Evolutionary conservation across 73 alveolate genomes (phyloP).

Genomic region (Tetrahymena thermophila): DNA sequence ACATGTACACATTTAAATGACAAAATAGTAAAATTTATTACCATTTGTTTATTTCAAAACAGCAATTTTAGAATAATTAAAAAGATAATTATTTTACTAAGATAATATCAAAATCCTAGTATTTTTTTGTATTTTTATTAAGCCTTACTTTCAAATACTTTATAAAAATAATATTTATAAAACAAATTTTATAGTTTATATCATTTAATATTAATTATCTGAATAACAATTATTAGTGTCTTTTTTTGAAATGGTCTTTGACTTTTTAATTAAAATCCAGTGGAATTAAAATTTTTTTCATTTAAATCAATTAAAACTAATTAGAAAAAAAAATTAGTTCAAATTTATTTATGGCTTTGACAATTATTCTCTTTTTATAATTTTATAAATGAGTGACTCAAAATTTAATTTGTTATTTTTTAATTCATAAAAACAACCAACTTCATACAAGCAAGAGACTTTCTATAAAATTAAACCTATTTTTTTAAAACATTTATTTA

Average conservation of each 20-base stretch:
- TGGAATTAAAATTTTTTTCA: too few species aligned
- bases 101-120: too few species aligned
- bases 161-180: too few species aligned
- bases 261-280: too few species aligned
- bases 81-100: neutral
- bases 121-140: too few species aligned
- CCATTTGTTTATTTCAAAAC: neutral
- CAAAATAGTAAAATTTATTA: neutral
- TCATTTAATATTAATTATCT: too few species aligned
- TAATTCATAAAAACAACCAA: neutral
- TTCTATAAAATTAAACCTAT: neutral
- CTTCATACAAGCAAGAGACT: neutral
- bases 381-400: neutral
- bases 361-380: neutral
- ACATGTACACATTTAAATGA: neutral
- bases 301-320: too few species aligned
- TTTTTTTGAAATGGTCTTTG: too few species aligned
- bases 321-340: too few species aligned
- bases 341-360: neutral
- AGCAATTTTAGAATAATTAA: too few species aligned
- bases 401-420: neutral
- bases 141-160: neutral
- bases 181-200: too few species aligned
- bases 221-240: too few species aligned
- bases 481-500: neutral